These are phyloP conservation scores for Geotrichum cucujoidarum DNA, from an alignment of 1,139 yeast species.

Conservation along the genomic window DNA sequence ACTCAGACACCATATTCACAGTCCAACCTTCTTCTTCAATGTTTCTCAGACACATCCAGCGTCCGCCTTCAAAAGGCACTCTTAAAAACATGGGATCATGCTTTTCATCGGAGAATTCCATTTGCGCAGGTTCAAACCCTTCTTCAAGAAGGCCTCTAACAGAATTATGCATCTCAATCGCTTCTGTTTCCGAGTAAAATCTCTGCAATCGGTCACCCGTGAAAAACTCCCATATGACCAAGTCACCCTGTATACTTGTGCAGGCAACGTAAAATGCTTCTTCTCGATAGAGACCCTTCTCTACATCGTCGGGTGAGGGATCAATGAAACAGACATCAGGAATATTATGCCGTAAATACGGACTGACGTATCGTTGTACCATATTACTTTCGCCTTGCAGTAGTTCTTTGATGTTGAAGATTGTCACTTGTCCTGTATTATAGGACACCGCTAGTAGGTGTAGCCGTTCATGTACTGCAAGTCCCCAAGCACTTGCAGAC, in stretches of 20 bases:
- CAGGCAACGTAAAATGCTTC: conserved; percentile 27
- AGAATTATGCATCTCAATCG: neutral
- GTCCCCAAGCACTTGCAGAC: conserved; percentile 59
- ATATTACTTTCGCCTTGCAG: neutral
- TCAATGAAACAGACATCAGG: conserved; percentile 50
- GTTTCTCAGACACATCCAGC: conserved; percentile 33
- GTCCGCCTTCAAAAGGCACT: conserved; percentile 24
- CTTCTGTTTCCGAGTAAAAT: conserved; percentile 1
- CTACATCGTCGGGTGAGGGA: conserved; percentile 23
- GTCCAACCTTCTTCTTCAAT: conserved; percentile 58
- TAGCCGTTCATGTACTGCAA: conserved; percentile 43
- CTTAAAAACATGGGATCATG: conserved; percentile 12
- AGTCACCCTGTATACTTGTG: conserved; percentile 30
- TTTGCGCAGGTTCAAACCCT: neutral
- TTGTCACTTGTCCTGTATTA: conserved; percentile 50
- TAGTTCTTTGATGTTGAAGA: conserved; percentile 33
- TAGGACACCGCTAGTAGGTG: conserved; percentile 52
- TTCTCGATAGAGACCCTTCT: conserved; percentile 7
- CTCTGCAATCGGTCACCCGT: conserved; percentile 17
- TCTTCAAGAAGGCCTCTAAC: neutral
- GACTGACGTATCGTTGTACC: conserved; percentile 30
- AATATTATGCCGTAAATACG: conserved; percentile 51
- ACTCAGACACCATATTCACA: conserved; percentile 39
- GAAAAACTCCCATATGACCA: conserved; percentile 29
- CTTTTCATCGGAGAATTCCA: conserved; percentile 3